Conservation (phyloP, 73 alveolate species). For the Tetrahymena borealis region DNA sequence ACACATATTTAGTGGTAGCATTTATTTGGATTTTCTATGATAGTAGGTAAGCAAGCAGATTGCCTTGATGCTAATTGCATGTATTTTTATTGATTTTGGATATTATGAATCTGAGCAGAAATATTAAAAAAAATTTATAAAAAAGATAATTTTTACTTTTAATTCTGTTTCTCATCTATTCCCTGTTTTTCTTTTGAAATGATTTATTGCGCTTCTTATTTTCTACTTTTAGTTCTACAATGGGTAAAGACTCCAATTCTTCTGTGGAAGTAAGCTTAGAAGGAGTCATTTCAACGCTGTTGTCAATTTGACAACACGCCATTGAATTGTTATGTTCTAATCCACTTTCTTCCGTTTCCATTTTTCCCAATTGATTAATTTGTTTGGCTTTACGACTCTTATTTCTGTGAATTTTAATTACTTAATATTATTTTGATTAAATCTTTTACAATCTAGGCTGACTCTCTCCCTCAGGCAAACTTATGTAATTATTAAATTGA, state of each 20-base stretch:
- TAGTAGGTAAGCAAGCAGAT: too few species aligned
- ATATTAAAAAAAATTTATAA: not conserved
- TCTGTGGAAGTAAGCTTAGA: not conserved
- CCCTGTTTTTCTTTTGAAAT: not conserved
- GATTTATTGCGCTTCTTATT: not conserved
- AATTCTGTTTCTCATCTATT: not conserved
- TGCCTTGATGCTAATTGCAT: too few species aligned
- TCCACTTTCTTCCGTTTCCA: not conserved
- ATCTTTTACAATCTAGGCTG: constrained; percentile 2
- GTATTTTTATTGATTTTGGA: too few species aligned
- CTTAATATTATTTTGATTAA: not conserved
- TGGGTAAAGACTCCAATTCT: not conserved
- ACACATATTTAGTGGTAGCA: too few species aligned
- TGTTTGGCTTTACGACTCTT: not conserved
- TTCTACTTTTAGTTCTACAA: not conserved
- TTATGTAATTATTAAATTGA: not conserved
- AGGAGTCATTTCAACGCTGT: not conserved
- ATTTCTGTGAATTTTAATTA: not conserved
- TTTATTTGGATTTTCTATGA: too few species aligned
- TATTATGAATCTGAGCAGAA: too few species aligned
- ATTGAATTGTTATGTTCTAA: not conserved
- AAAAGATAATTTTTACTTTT: not conserved
- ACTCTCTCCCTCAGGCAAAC: constrained; percentile 3
- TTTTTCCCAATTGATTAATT: not conserved
- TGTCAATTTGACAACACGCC: not conserved